phyloP scores from a whole-genome alignment of 148 eudicot species.

The Camellia sinensis region DNA sequence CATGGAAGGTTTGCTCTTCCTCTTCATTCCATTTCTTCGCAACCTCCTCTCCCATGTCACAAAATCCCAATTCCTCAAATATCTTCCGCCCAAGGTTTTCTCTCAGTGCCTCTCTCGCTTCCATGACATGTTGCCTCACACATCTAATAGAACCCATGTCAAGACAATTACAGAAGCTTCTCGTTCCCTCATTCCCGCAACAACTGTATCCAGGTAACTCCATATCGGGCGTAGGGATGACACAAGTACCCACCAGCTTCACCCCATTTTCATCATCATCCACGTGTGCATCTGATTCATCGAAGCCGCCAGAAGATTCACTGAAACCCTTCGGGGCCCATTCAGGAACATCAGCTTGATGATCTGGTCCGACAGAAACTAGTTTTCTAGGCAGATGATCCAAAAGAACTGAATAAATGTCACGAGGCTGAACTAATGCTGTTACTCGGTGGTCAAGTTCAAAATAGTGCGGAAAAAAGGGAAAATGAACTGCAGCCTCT shows the following conservation, averaged over 20 bases:
- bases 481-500: background rate
- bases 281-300: background rate
- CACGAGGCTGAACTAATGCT: constrained; percentile 11
- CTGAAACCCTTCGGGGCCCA: constrained; percentile 6
- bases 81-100: constrained; percentile 18
- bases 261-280: background rate
- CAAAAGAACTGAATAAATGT: constrained; percentile 14
- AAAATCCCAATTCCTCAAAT: constrained; percentile 21
- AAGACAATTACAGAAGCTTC: constrained; percentile 13
- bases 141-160: constrained; percentile 18
- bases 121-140: constrained; percentile 20
- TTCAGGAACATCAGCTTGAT: constrained; percentile 23
- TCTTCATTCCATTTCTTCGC: constrained; percentile 17
- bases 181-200: background rate
- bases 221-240: constrained; percentile 7
- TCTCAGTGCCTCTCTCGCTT: constrained; percentile 13
- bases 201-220: background rate
- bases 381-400: constrained; percentile 15
- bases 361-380: constrained; percentile 20
- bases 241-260: constrained; percentile 12
- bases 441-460: constrained; percentile 16
- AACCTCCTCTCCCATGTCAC: constrained; percentile 22
- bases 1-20: constrained; percentile 18
- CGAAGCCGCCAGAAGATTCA: background rate
- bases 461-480: constrained; percentile 20